Base-by-base conservation (phyloP, 2,329 filamentous ascomycete species). In the Falciphora oryzae region DNA sequence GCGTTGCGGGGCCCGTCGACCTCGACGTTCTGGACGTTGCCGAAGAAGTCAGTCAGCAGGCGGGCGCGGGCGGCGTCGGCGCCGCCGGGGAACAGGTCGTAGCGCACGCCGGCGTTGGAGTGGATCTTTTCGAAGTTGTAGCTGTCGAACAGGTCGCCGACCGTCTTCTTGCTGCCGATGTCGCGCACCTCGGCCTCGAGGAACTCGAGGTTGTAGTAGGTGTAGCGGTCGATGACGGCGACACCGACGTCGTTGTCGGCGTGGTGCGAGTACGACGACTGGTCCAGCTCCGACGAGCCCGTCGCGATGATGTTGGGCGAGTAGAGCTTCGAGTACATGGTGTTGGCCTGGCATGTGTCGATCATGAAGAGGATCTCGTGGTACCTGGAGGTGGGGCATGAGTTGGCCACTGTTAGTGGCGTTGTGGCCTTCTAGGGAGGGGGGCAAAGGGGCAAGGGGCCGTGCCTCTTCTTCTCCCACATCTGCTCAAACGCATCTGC, bases 291-390 rank as follows among this genome's bases (percentile, higher is more conserved):
- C 3, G 91, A 96, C 38, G 92, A 96, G n/a, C 95, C 95, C 0
- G 96, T 99, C 0, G 95, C 95, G 72, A 99, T 93, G 72, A 99
- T 97, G 73, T 98, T 98, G 61, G 94, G 94, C 6, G 93, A 96
- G 81, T 99, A 99, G 73, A 99, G 92, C 71, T 97, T 94, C 74
- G 89, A 94, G 80, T 97, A 99, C 93, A 99, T 97, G 38, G 95
- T 99, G 76, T 99, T 99, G 64, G 95, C 95, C 79, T 99, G 95
- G 80, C 95, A 99, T 0, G 95, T 99, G 76, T 99, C 95, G 78
- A 99, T 99, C 95, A 99, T 99, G 82, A 99, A 99, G 65, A 99
- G 86, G 70, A 99, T 88, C 78, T 99, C 95, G 75, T 98, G 92
- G 77, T 98, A 99, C 74, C 89, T 90, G 68, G 27, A 44, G 38